Base-by-base conservation (phyloP, 192 early-diverging fungal genomes). In the Backusella westeae region DNA sequence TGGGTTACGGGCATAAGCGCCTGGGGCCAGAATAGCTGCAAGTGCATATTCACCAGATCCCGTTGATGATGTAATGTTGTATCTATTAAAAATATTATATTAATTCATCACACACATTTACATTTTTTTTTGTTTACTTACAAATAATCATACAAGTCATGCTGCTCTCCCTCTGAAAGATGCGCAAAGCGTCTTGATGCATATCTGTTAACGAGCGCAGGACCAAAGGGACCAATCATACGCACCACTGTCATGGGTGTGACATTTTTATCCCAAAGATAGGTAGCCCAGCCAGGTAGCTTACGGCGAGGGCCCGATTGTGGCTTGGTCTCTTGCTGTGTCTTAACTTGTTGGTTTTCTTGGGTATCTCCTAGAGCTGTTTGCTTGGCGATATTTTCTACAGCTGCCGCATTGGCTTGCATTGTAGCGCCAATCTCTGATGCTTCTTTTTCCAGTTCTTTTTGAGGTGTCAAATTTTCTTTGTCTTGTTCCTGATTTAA, bases 11-110 rank as follows among this genome's bases (percentile, higher is more conserved):
- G 96, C 93, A 87, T 89, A 95, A 1, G 93, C 96, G 14, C 94
- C 93, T 19, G 94, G 94, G 0, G 87, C 77, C 35, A 96, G 81
- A 26, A 96, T 85, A 3, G 91, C 86, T n/a, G 91, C 85, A 21
- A 97, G 77, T 6, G 95, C 94, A 80, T 89, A 93, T 79, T 96
- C 96, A 14, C 95, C 95, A 71, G 91, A 92, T 21, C 94, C 94
- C 1, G 87, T 87, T 38, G 90, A 89, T 32, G 89, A 88, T 0
- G 91, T 87, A 44, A 96, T 93, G 75, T 96, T 91, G 79, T 93
- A 92, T 32, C 81, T 82, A 34, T 67, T 2, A 2, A 36, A 4
- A 26, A 69, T 52, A 12, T 17, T 15, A 9, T 39, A 9, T 39
- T 39, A 39, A 39, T 39, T 32, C 32, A 39, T 9, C 38, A 39